A percentile compares a stretch with the other conserved stretches of the same genome.
phyloP scores from a whole-genome alignment of 305 asterid species.

The Ajuga reptans region DNA sequence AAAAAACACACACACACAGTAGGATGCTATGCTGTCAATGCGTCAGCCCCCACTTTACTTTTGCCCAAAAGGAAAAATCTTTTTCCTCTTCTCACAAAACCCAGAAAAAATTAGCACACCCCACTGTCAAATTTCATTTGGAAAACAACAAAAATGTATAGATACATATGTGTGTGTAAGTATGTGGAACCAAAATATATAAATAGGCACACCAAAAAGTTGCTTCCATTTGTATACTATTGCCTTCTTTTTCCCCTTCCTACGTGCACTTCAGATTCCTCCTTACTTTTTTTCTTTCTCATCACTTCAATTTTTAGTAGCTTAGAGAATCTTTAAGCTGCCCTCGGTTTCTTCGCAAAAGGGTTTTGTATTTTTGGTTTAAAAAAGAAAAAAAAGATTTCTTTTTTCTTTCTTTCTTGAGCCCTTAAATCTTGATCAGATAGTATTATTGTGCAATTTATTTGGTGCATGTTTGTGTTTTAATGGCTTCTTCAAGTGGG shows the following conservation, averaged over 20 bases:
- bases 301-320: slow-evolving; percentile 16
- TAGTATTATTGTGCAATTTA: not conserved
- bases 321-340: slow-evolving; percentile 25
- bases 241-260: slow-evolving; percentile 17
- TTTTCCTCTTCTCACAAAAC: slow-evolving; percentile 20
- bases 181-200: slow-evolving; percentile 35
- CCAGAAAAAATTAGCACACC: slow-evolving; percentile 5
- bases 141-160: slow-evolving; percentile 8
- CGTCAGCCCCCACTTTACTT: slow-evolving; percentile 39
- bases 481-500: slow-evolving; percentile 45
- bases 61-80: slow-evolving; percentile 14
- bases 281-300: slow-evolving; percentile 22
- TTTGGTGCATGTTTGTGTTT: slow-evolving; percentile 29
- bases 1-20: not conserved
- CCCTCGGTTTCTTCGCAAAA: slow-evolving; percentile 29
- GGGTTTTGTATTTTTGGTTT: not conserved
- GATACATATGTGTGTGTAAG: not conserved
- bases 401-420: slow-evolving; percentile 18
- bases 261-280: slow-evolving; percentile 45
- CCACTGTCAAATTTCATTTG: slow-evolving; percentile 15
- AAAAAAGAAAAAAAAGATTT: not conserved
- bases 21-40: slow-evolving; percentile 34
- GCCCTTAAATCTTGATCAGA: slow-evolving; percentile 13
- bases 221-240: slow-evolving; percentile 32
- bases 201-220: slow-evolving; percentile 36